A percentile compares a stretch with the other conserved stretches of the same genome.
Conservation (phyloP, 306 rosid species). For the Glycine soja region DNA sequence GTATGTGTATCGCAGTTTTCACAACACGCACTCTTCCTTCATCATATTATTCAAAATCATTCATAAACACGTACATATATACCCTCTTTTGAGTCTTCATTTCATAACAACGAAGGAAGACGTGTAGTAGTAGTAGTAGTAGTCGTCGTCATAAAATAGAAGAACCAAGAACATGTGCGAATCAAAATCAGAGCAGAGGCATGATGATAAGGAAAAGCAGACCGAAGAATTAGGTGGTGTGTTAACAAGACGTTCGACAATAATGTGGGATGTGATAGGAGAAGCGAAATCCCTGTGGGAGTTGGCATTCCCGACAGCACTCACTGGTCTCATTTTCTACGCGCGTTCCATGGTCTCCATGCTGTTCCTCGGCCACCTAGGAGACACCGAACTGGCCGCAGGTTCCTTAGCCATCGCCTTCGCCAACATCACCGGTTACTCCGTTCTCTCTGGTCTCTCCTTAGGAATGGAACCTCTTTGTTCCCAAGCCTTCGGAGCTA, state of each 20-base stretch:
- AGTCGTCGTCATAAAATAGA: too few species aligned
- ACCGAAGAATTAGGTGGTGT: not conserved
- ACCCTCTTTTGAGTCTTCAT: too few species aligned
- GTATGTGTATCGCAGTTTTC: too few species aligned
- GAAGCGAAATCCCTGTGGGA: slow-evolving; percentile 66
- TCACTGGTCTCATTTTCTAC: slow-evolving; percentile 81
- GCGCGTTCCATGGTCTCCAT: slow-evolving; percentile 82
- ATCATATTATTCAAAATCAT: too few species aligned
- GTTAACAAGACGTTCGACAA: not conserved
- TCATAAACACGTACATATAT: too few species aligned
- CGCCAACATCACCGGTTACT: slow-evolving; percentile 93
- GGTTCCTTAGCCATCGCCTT: slow-evolving; percentile 89
- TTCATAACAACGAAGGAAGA: too few species aligned
- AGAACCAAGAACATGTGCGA: too few species aligned
- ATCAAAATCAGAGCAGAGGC: too few species aligned
- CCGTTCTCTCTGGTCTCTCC: slow-evolving; percentile 80
- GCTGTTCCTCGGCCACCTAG: slow-evolving; percentile 81
- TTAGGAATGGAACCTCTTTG: slow-evolving; percentile 95
- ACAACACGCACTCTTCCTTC: too few species aligned
- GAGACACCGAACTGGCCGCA: slow-evolving; percentile 73
- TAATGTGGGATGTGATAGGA: slow-evolving; percentile 31
- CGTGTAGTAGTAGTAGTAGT: too few species aligned
- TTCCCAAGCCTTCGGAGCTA: slow-evolving; percentile 93
- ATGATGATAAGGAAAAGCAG: not conserved
- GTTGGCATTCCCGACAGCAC: slow-evolving; percentile 69